Percentiles rank a stretch among this genome's conserved stretches.
These are phyloP conservation scores for Diphasiastrum complanatum DNA, from an alignment of 83 land plant species.

Conservation along the genomic window DNA sequence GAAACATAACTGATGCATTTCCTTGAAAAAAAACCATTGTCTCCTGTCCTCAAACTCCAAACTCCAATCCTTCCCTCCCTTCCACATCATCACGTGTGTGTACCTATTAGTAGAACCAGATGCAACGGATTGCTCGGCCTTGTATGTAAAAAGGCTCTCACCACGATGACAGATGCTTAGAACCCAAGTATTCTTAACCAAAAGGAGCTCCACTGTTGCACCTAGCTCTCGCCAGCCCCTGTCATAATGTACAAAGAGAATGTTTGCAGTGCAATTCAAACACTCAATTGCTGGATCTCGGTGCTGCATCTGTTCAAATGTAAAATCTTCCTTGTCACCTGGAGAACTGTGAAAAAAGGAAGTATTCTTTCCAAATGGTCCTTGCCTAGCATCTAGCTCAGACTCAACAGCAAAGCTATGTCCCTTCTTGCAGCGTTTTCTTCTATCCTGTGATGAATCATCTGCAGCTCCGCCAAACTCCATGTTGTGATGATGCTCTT, in stretches of 20 bases:
- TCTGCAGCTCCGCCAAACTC: no score
- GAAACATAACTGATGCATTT: conserved; percentile 69
- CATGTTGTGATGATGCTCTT: no score
- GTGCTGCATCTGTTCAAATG: no score
- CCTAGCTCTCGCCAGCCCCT: conserved; percentile 24
- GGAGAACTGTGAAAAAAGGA: no score
- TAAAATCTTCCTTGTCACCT: no score
- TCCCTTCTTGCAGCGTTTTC: no score
- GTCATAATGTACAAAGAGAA: conserved; percentile 19
- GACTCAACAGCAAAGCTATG: no score
- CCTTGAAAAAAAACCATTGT: conserved; percentile 67
- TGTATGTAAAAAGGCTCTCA: conserved; percentile 15
- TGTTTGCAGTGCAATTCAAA: conserved; percentile 27
- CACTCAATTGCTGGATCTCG: no score
- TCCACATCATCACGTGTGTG: conserved; percentile 84
- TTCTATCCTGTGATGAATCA: no score
- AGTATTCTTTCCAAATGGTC: no score
- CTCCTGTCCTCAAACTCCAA: conserved; percentile 68
- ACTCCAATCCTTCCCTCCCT: conserved; percentile 72
- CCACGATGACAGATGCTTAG: conserved; percentile 11
- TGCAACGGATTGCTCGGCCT: conserved; percentile 21
- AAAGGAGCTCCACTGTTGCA: conserved; percentile 20
- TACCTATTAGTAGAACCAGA: conserved; percentile 17
- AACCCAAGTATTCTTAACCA: conserved; percentile 17
- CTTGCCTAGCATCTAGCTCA: no score